Percentiles rank a stretch among this genome's conserved stretches.
Conservation (phyloP, 2,329 filamentous ascomycete genomes). For the Fusarium albosuccineum region DNA sequence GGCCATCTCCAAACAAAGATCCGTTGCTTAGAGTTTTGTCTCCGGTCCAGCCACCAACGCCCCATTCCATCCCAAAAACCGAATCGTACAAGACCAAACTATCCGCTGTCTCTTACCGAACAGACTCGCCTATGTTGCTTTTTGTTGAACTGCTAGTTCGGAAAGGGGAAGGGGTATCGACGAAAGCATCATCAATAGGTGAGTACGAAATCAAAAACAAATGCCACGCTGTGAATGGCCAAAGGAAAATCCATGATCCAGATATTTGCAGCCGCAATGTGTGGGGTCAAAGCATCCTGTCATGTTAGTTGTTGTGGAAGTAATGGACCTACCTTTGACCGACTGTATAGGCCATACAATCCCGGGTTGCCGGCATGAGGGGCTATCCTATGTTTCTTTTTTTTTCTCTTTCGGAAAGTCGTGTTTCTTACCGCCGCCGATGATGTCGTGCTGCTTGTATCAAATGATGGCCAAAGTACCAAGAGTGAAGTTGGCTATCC, state of each 20-base stretch:
- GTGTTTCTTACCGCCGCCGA: constrained; percentile 44
- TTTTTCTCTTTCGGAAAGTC: constrained; percentile 1
- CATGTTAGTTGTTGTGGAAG: constrained; percentile 32
- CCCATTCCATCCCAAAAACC: constrained; percentile 36
- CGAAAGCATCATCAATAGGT: constrained; percentile 35
- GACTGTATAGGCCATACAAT: neutral
- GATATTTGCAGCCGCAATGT: constrained; percentile 9
- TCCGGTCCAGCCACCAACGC: constrained; percentile 32
- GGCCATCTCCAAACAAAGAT: constrained; percentile 9
- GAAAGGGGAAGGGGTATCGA: constrained; percentile 42
- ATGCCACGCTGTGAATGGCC: constrained; percentile 19
- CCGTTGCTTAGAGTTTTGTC: constrained; percentile 25
- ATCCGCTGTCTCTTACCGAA: constrained; percentile 30
- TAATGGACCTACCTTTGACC: constrained; percentile 34
- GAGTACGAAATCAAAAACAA: constrained; percentile 20
- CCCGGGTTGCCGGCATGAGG: neutral
- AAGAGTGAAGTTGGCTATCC: constrained; percentile 2
- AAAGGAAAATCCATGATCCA: neutral
- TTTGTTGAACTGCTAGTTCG: constrained; percentile 29
- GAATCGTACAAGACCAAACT: constrained; percentile 33
- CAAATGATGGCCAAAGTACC: constrained; percentile 7
- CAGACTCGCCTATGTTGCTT: constrained; percentile 23
- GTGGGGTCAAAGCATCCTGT: constrained; percentile 31
- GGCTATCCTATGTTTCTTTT: too few relatives aligned
- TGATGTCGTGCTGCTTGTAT: constrained; percentile 16